phyloP scores from a whole-genome alignment of 2,329 filamentous ascomycete species.

The Aspergillus uvarum region DNA sequence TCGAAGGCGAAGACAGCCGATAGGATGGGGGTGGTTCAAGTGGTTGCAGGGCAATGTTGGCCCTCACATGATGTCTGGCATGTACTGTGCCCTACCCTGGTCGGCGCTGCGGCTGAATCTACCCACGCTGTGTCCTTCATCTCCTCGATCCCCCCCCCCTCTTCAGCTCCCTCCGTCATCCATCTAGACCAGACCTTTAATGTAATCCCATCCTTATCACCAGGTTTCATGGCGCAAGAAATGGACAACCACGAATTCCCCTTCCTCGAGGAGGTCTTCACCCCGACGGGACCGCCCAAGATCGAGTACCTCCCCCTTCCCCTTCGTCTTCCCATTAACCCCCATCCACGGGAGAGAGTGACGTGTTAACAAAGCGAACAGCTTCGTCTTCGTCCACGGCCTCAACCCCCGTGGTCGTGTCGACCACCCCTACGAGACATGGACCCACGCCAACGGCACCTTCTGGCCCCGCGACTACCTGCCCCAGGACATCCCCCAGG shows the following conservation, averaged over 20 bases:
- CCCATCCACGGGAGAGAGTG: too few relatives aligned
- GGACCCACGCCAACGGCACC: slow-evolving; percentile 31
- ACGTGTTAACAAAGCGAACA: slow-evolving; percentile 1
- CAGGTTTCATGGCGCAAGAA: too few relatives aligned
- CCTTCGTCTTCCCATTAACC: too few relatives aligned
- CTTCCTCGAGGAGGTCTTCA: slow-evolving; percentile 32
- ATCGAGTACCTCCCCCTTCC: slow-evolving; percentile 25
- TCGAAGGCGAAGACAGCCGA: background rate
- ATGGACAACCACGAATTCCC: slow-evolving; percentile 29
- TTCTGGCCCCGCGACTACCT: slow-evolving; percentile 29
- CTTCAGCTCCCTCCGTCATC: background rate
- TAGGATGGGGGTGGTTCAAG: background rate
- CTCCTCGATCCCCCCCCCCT: background rate
- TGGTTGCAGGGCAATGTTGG: background rate
- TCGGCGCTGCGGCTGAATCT: background rate
- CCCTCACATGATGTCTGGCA: background rate
- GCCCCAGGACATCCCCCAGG: slow-evolving; percentile 29
- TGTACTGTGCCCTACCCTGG: background rate
- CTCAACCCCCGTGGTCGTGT: slow-evolving; percentile 32
- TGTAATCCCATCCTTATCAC: too few relatives aligned
- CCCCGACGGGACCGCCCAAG: slow-evolving; percentile 25
- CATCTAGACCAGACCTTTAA: too few relatives aligned
- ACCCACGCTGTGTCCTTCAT: background rate
- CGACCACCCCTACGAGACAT: slow-evolving; percentile 35
- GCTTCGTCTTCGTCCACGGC: slow-evolving; percentile 34